Conservation (phyloP, 192 early-diverging fungal species). For the Coemansia sp. region DNA sequence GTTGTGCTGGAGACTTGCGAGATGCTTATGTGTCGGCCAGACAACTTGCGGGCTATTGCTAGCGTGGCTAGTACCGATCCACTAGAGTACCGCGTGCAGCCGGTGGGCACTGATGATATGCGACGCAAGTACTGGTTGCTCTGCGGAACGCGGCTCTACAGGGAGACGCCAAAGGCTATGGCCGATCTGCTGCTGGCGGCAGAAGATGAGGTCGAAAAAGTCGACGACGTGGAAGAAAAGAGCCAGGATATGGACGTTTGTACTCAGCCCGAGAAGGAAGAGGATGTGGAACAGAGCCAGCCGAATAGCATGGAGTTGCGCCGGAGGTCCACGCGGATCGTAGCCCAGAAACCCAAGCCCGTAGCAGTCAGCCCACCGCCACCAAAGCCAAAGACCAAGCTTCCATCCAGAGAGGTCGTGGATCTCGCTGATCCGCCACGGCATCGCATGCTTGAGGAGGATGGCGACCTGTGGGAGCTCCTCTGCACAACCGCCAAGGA, state of each 20-base stretch:
- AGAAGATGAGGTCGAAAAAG: not conserved
- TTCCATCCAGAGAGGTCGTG: conserved; percentile 10
- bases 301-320: conserved; percentile 1
- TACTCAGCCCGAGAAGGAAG: not conserved
- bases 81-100: conserved; percentile 16
- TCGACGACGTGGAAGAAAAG: not conserved
- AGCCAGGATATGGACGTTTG: not conserved
- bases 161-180: conserved; percentile 25
- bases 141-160: conserved; percentile 30
- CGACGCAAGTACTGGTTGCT: conserved; percentile 40
- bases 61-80: conserved; percentile 9
- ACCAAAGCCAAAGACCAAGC: not conserved
- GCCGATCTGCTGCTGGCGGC: conserved; percentile 28
- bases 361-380: not conserved
- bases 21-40: conserved; percentile 26
- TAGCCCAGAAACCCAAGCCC: conserved; percentile 4
- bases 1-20: conserved; percentile 38
- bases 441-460: conserved; percentile 31
- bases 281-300: not conserved
- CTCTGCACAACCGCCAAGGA: conserved; percentile 24
- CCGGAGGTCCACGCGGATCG: conserved; percentile 22
- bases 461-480: conserved; percentile 48
- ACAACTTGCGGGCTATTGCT: conserved; percentile 13
- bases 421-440: conserved; percentile 24
- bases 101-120: conserved; percentile 21